Evolutionary conservation across 73 alveolate genomes (phyloP).

Genomic region (Effrenium voratum): DNA sequence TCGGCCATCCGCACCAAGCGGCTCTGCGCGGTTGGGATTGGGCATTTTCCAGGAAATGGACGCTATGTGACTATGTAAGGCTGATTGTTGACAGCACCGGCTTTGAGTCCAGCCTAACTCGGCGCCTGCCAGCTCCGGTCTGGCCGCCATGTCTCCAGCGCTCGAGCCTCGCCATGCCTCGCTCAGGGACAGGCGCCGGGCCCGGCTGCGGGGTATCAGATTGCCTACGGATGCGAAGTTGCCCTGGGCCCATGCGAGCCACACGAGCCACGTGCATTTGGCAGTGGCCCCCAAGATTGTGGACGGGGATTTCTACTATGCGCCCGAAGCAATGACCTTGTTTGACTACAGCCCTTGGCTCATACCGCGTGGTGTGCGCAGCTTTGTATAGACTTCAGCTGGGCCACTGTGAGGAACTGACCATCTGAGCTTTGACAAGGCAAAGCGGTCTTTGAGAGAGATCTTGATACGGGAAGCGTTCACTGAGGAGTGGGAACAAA

Average conservation of each 20-base stretch:
- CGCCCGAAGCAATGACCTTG: conserved; percentile 91
- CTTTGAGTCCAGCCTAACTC: conserved; percentile 68
- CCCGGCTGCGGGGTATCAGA: conserved; percentile 75
- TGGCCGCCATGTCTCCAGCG: not conserved
- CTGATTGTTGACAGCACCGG: conserved; percentile 72
- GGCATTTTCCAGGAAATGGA: too few species aligned
- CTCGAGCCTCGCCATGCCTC: not conserved
- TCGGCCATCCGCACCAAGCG: conserved; percentile 56
- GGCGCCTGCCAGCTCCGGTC: conserved; percentile 42
- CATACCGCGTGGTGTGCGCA: not conserved
- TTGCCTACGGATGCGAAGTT: conserved; percentile 89
- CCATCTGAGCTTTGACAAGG: conserved; percentile 69
- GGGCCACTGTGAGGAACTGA: conserved; percentile 15
- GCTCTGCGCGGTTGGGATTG: not conserved
- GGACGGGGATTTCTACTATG: conserved; percentile 60
- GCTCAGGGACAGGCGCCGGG: conserved; percentile 56
- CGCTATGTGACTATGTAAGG: not conserved
- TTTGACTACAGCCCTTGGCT: conserved; percentile 55
- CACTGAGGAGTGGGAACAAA: conserved; percentile 65
- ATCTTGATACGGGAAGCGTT: too few species aligned
- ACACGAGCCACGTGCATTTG: too few species aligned
- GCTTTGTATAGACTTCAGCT: not conserved
- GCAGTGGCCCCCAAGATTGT: conserved; percentile 14
- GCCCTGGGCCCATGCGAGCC: not conserved
- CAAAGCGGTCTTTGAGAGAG: too few species aligned